phyloP scores from a whole-genome alignment of 345 rosid genomes.

The Hypericum perforatum region DNA sequence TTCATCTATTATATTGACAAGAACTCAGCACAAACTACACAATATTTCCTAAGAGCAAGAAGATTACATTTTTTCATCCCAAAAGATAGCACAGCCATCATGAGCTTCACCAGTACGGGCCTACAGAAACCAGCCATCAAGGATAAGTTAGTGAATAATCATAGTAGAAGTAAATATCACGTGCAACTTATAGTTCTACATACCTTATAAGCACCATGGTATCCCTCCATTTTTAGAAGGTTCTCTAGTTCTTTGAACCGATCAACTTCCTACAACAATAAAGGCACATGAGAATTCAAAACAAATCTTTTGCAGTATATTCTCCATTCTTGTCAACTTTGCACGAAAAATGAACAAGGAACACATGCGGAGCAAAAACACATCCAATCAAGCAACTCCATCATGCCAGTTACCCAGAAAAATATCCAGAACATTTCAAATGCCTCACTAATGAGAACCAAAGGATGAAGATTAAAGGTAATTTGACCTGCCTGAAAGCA shows the following conservation, averaged over 20 bases:
- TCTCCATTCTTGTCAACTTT: not conserved
- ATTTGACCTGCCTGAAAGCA: conserved; percentile 60
- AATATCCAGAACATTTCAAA: not conserved
- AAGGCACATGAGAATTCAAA: conserved; percentile 8
- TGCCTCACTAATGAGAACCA: not conserved
- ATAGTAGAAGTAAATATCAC: not conserved
- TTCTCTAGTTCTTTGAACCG: conserved; percentile 46
- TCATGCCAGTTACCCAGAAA: too few relatives aligned
- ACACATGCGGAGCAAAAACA: not conserved
- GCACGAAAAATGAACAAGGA: not conserved
- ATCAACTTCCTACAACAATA: conserved; percentile 52
- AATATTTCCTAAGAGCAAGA: not conserved
- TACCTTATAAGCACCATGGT: conserved; percentile 73
- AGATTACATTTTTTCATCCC: conserved; percentile 62
- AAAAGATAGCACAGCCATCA: conserved; percentile 88
- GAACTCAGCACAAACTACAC: not conserved
- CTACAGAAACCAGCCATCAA: conserved; percentile 29
- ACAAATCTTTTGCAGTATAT: not conserved
- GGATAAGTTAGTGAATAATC: conserved; percentile 3
- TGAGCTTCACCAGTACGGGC: conserved; percentile 72
- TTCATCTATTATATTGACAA: not conserved
- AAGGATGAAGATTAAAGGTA: not conserved
- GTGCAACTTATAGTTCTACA: conserved; percentile 4
- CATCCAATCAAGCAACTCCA: not conserved
- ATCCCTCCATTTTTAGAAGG: conserved; percentile 49